Base-by-base conservation (phyloP, 352 stramenopile species). In the Phytophthora europaea region DNA sequence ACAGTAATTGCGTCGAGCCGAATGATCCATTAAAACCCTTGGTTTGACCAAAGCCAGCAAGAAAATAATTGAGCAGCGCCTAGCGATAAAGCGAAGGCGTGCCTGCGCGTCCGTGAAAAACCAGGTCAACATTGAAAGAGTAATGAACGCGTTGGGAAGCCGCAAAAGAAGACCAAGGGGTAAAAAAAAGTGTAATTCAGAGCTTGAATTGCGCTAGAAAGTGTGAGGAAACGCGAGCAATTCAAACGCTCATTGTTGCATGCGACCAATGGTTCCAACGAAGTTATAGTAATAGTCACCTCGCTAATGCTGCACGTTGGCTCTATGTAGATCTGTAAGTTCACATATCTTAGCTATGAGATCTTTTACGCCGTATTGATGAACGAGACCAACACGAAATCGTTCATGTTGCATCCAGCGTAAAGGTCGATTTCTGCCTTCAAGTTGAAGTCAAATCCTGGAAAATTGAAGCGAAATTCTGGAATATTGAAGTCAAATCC, bases 371-470 rank as follows among this genome's bases (percentile, higher is more conserved):
- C 23, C 23, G 23, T 26, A 26, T 26, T 26, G 23, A 26, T 26
- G 23, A 26, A 26, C 23, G 23, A 26, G 23, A 26, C 23, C 23
- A 26, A 31, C 28, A 31, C 28, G 28, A 31, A 31, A 31, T 28
- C 26, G 26, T 28, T 28, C 23, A 28, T 28, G 23, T 26, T 26
- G 23, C 23, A 26, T 26, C 23, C 23, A 26, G 23, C 23, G 23
- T 26, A 26, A 26, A 26, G 23, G 23, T 26, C 23, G 23, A 26
- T 26, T 16, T 45, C 12, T 47, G 38, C 38, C 38, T 47, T 47
- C 38, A 47, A 47, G 38, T 47, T 47, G 38, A 47, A 47, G 38
- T 47, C 38, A 47, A 47, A 45, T 50, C 43, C 43, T 50, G 47
- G 47, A 28, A 6, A 53, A n/a, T 26, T 26, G 23, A 26, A 26